Evolutionary conservation across 164 flowering plant genomes (phyloP), one percentile per base, ranked within the genome.

Genomic region (Taxillus chinensis): DNA sequence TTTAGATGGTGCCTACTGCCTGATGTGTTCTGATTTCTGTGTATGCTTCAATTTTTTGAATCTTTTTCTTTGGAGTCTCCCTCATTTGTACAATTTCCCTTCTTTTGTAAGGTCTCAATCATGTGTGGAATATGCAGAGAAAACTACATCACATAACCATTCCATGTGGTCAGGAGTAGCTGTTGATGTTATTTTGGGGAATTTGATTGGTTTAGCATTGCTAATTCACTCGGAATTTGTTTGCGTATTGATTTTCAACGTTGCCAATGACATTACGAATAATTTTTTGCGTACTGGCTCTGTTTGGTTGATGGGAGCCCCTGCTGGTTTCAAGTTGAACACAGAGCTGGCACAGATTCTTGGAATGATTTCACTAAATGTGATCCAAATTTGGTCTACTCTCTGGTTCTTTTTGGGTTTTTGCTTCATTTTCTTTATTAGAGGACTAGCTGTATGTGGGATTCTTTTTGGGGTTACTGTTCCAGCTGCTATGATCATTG

Each of bases 301-400:
- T 78, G 98, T 86, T 64, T 91, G 97, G 96, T 80, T 91, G 69
- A 95, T 95, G 98, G 99, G 96, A 68, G 86, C 82, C 55, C 99
- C 98, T 13, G 99, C 99, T 17, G 98, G 99, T 68, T 95, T 95
- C 74, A 91, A 95, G 78, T 78, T 95, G 73, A 91, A 91, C 72
- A 87, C 84, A 3, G 98, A 91, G 74, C 77, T 91, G 55, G 99
- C 99, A 7, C 81, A 77, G 62, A 70, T 92, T 63, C 75, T 95
- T 66, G 95, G 98, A 66, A 78, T 83, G 74, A 57, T 85, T 14
- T 89, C 95, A 62, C 86, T 95, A 13, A 85, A 85, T 81, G 82
- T 77, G 2, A 86, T 91, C 64, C 99, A 91, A 64, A 84, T 91
- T 48, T 95, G 99, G 98, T 89, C 96, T 62, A 85, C 98, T 6